Percentiles rank a stretch among this genome's conserved stretches.
Evolutionary conservation across 306 rosid genomes (phyloP).

Genomic region (Prunus padus): DNA sequence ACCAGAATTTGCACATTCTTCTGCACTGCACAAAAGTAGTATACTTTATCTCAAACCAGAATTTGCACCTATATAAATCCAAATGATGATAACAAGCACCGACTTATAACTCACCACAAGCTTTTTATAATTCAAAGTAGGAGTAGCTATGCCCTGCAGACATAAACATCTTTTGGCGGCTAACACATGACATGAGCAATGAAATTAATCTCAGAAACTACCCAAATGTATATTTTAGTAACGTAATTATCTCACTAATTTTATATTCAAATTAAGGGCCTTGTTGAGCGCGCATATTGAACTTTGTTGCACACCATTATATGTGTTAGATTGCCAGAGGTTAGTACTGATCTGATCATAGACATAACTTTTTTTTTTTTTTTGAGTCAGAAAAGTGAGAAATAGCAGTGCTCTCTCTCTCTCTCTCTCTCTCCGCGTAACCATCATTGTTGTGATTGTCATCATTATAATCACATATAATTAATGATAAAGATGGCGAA

Average conservation of each 20-base stretch:
- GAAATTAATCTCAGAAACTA: neutral
- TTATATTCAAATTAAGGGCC: no score
- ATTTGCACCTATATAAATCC: no score
- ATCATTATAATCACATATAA: slow-evolving; percentile 26
- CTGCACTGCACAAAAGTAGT: no score
- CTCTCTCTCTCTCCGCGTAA: neutral
- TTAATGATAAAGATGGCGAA: slow-evolving; percentile 18
- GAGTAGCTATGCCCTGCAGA: neutral
- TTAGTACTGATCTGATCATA: neutral
- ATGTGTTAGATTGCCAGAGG: neutral
- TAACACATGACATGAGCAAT: neutral
- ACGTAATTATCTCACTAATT: neutral
- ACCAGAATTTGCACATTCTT: no score
- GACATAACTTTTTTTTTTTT: neutral
- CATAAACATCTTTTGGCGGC: neutral
- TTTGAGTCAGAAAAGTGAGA: neutral
- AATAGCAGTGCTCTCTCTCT: neutral
- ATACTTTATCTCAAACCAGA: no score
- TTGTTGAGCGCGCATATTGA: neutral
- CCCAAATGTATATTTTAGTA: neutral
- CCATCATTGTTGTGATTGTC: slow-evolving; percentile 27
- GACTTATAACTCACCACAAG: neutral
- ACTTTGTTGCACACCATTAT: neutral
- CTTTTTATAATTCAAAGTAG: no score
- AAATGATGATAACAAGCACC: neutral